Base-by-base conservation (phyloP, 106 monocot genomes). In the Allium sativum region DNA sequence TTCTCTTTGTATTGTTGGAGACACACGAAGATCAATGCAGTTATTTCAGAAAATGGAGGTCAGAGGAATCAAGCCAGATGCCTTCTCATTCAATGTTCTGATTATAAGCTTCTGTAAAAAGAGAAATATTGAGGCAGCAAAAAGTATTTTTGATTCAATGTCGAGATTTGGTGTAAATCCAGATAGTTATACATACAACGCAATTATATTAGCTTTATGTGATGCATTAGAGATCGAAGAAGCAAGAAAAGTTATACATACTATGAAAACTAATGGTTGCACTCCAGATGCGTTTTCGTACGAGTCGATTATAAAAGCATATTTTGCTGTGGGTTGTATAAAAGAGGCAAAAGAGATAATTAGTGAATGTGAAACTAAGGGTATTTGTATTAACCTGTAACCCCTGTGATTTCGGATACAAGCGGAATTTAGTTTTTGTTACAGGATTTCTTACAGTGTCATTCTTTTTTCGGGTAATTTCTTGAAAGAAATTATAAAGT, bases 41-140 rank as follows among this genome's bases (percentile, higher is more conserved):
- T 53, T 96, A 58, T 76, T 96, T 55, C 58, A 18, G 44, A 81
- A 54, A 60, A 96, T 87, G 95, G 82, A 76, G 73, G 68, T 55
- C 17, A 68, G 76, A 59, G 91, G 87, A 7, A 71, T 90, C 48
- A 54, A 48, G 15, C 95, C 91, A 17, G 95, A 87, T 59, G 52
- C 79, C 45, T 91, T 70, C 45, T 96, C 91, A 52, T 87, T 89
- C 58, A 91, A 96, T 73, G 72, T 90, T 41, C 74, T 90, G 10
- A 84, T 96, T 55, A 55, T 75, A 40, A 76, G 72, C 73, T 84
- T 91, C 52, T 91, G 91, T 66, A 84, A 76, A 72, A 84, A 64
- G 73, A 70, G 73, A 45, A 86, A 68, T 61, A 59, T 85, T 43
- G 77, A 77, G 18, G 77, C 14, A 65, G 90, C 90, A 42, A 75